Evolutionary conservation across 345 rosid species (phyloP), one percentile per base, ranked within the genome.

Genomic region (Gossypium australe): DNA sequence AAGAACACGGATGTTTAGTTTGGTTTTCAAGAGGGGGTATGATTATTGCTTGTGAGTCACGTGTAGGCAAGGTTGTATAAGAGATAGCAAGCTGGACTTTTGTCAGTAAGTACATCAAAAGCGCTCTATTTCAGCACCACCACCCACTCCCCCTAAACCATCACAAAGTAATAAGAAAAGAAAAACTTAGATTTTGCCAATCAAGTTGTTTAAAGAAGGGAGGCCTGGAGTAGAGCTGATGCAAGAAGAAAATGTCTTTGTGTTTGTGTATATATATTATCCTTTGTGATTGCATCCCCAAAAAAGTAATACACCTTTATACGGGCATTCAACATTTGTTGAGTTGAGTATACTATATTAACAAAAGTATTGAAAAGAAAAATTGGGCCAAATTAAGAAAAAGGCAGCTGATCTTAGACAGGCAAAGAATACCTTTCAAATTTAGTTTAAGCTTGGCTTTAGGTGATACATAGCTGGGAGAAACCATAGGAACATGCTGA

Each of bases 31-130:
- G 57, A 41, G 76, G 57, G 25, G 76, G 72, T 56, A 72, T 71
- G 75, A 77, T 62, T 85, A 78, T 81, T 77, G 80, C 86, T 86
- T 86, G 79, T 43, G 82, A 84, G 85, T 80, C 76, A 86, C 82
- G 89, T 68, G 51, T 75, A 59, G 80, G 82, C 79, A 83, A 80
- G 51, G 85, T 75, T 13, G 51, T 34, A 34, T 53, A 53, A 69
- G 48, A 64, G 66, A 41, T 41, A 24, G 80, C 61, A 24, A 67
- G 72, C 68, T 81, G 79, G 80, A 75, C 55, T 47, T 3, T 55
- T 68, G 81, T 69, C 82, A 70, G 84, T 47, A 66, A 81, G 65
- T 77, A 20, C 69, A 78, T 79, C 75, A 53, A 81, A 64, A 71
- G 75, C 73, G 70, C 76, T 77, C 47, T 27, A 64, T 43, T 62